Evolutionary conservation across 1,139 yeast genomes (phyloP), one percentile per base, ranked within the genome.

Genomic region (Nakaseomyces uthaithaninus): DNA sequence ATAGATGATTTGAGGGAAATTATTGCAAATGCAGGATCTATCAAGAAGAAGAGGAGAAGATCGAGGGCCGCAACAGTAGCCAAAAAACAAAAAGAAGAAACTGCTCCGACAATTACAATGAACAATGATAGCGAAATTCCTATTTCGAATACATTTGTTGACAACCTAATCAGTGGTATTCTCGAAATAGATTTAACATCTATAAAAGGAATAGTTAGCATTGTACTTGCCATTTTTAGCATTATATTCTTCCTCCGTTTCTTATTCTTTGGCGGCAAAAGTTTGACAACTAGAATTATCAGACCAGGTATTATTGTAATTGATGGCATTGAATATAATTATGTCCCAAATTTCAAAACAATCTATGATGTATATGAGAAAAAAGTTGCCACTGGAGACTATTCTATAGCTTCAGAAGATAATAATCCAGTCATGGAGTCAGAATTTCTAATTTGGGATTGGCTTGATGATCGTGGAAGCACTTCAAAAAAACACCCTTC

Each of bases 381-480:
- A 44, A 59, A 57, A 11, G 51, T 59, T 33, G 48, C 60, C 39
- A 62, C 39, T 51, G 68, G 39, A 8, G 37, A 33, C 16, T 42
- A 25, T 20, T 22, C 37, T 3, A 38, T 36, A 8, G 34, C 35
- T n/a, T 34, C 37, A n/a, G 36, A 28, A 6, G 38, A 33, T 19
- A 35, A 38, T 11, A 47, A 47, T 27, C 38, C 53, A 30, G 36
- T 54, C 14, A 41, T 43, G 46, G 67, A 71, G 42, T 74, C 78
- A 44, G 94, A 86, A 59, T 70, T 72, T 28, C 72, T 73, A 31
- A 60, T 87, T 42, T 87, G 95, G 95, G 71, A 75, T 39, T 87
- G 95, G 95, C 71, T 86, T 34, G 75, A 77, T 42, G 73, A 72
- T 36, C 69, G 83, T 39, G 70, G 70, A 7, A 44, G 50, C 38